Base-by-base conservation (phyloP, 2,329 filamentous ascomycete genomes). In the Achaetomium macrosporum region DNA sequence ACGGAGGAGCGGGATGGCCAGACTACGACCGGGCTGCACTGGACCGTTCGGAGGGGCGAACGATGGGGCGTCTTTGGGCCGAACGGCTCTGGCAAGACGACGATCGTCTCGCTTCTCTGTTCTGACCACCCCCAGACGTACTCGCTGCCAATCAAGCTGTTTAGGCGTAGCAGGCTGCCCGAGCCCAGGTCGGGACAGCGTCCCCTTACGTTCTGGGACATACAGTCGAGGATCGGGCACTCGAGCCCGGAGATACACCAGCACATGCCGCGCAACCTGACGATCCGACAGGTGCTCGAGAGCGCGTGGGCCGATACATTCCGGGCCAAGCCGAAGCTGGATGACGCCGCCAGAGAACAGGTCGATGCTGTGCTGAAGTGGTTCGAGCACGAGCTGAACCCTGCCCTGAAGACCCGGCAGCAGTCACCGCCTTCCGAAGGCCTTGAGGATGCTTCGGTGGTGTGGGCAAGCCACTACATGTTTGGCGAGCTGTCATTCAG, bases 71-170 rank as follows among this genome's bases (percentile, higher is more conserved):
- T 97, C 16, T 93, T 99, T 64, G 93, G 93, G 0, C 87, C 91
- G 31, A 97, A 99, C 62, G 93, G 87, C 12, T 96, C 90, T 0
- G 93, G 93, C 16, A 99, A 99, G 73, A 99, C 93, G 0, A 99
- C 93, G 0, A 78, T 99, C 37, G 80, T 97, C 29, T 93, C 90
- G 5, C 77, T 99, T 6, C 87, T 99, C 54, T 95, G 89, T 55
- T 97, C 92, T 1, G 93, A 99, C 64, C 93, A 99, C 63, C 93
- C 93, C 0, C 92, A 97, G 68, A 84, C 91, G 0, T 99, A 97
- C 68, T 89, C 88, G 0, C 81, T 91, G 20, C 91, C 92, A 0
- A 85, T 99, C 56, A 85, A 82, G 61, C 76, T 96, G 13, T 97
- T 99, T 66, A 90, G 90, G 1, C 83, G 83, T 19, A 86, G 85